These are phyloP conservation scores for Pseudocercospora eumusae DNA, from an alignment of 2,329 filamentous ascomycete genomes.

Conservation along the genomic window DNA sequence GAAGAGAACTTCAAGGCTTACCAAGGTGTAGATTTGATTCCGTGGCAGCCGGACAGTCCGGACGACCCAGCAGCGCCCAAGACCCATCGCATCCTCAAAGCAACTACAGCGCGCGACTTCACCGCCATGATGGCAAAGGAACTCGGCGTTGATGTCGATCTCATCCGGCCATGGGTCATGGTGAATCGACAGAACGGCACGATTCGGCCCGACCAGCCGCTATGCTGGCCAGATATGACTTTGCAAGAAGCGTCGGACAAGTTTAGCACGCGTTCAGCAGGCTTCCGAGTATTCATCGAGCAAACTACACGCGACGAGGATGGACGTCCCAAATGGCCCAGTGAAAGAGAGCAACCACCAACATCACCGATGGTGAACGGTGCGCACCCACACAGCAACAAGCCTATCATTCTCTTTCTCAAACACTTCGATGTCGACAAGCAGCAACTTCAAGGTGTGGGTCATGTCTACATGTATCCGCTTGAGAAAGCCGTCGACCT, in stretches of 20 bases:
- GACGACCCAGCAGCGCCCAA: conserved; percentile 71
- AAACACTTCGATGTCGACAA: conserved; percentile 83
- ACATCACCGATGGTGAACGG: conserved; percentile 49
- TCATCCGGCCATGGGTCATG: conserved; percentile 90
- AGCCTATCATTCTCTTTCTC: conserved; percentile 78
- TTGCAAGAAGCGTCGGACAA: conserved; percentile 65
- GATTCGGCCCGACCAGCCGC: conserved; percentile 81
- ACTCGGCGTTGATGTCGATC: conserved; percentile 65
- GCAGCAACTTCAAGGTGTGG: conserved; percentile 74
- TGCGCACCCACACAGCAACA: conserved; percentile 41
- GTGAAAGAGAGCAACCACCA: conserved; percentile 56
- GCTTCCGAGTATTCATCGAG: conserved; percentile 85
- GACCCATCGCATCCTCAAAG: conserved; percentile 70
- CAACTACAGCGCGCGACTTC: conserved; percentile 76
- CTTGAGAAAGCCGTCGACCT: conserved; percentile 87
- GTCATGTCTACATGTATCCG: conserved; percentile 83
- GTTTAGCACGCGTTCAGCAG: conserved; percentile 66
- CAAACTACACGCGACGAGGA: conserved; percentile 68
- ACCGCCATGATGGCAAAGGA: conserved; percentile 70
- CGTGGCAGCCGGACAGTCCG: conserved; percentile 58
- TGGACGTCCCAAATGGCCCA: conserved; percentile 72
- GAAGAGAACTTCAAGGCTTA: conserved; percentile 78
- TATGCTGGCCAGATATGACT: conserved; percentile 73
- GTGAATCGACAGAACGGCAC: conserved; percentile 99
- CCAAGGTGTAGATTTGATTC: conserved; percentile 76